Evolutionary conservation across 441 rosid genomes (phyloP).

Genomic region (Populus trichocarpa): DNA sequence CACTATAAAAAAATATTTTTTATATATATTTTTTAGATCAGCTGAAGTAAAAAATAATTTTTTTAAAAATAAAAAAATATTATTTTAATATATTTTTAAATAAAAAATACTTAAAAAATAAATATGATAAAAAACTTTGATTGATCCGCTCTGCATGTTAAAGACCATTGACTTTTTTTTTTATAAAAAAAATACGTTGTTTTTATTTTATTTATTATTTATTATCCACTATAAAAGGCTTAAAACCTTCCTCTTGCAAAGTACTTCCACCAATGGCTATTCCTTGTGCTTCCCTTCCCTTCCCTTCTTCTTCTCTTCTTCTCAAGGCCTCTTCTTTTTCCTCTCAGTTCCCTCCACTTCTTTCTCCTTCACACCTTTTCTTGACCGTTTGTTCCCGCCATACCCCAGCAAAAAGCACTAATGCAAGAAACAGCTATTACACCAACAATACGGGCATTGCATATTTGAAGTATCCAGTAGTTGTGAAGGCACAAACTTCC

Average conservation of each 20-base stretch:
- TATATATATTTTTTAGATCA: no score
- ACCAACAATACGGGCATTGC: not conserved
- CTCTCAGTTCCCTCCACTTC: not conserved
- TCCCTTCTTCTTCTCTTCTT: not conserved
- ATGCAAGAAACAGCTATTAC: not conserved
- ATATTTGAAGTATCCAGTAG: slow-evolving; percentile 9
- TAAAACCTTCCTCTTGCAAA: not conserved
- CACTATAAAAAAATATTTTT: no score
- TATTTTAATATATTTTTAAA: no score
- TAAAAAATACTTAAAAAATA: no score
- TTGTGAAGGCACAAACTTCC: slow-evolving; percentile 19
- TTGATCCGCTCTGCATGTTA: no score
- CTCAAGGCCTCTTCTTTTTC: not conserved
- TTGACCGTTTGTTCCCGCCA: slow-evolving; percentile 35
- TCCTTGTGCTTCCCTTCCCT: not conserved
- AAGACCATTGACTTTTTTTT: not conserved
- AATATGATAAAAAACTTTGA: no score
- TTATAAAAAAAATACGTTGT: no score
- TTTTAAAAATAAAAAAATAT: no score
- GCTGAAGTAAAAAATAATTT: no score
- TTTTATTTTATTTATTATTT: not conserved
- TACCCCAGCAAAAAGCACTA: slow-evolving; percentile 11
- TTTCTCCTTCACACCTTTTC: not conserved
- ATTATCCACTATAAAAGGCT: not conserved
- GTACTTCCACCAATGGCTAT: not conserved